phyloP scores from a whole-genome alignment of 2,329 filamentous ascomycete genomes.

The Alternaria tenuissima region DNA sequence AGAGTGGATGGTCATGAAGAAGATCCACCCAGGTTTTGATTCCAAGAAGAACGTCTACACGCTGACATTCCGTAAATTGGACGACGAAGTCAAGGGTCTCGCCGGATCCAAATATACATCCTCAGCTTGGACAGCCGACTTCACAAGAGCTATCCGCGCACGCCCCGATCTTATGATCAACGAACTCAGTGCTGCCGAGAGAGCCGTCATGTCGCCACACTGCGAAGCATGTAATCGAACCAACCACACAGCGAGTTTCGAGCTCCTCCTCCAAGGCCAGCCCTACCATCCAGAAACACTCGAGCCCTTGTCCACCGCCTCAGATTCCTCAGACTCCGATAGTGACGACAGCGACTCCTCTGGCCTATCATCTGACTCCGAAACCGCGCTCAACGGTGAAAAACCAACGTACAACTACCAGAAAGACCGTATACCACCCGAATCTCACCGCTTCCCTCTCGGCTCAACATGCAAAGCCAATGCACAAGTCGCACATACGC shows the following conservation, averaged over 20 bases:
- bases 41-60: constrained; percentile 70
- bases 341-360: constrained; percentile 19
- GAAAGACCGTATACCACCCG: constrained; percentile 41
- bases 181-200: constrained; percentile 32
- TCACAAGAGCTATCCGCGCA: constrained; percentile 70
- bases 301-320: constrained; percentile 64
- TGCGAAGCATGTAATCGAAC: constrained; percentile 77
- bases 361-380: constrained; percentile 31
- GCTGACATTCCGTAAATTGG: constrained; percentile 74
- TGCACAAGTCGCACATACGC: constrained; percentile 73
- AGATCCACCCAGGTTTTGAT: constrained; percentile 75
- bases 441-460: constrained; percentile 39
- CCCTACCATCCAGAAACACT: constrained; percentile 73
- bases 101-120: constrained; percentile 76
- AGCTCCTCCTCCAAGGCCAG: constrained; percentile 69
- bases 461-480: constrained; percentile 64
- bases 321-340: constrained; percentile 38
- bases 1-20: constrained; percentile 83
- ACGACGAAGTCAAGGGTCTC: constrained; percentile 73
- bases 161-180: constrained; percentile 64
- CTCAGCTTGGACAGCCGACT: constrained; percentile 72
- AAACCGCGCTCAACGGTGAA: constrained; percentile 30
- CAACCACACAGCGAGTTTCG: constrained; percentile 71
- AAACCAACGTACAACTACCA: constrained; percentile 35
- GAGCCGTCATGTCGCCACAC: constrained; percentile 38